Conservation (phyloP, 345 rosid species). For the Populus deltoides region DNA sequence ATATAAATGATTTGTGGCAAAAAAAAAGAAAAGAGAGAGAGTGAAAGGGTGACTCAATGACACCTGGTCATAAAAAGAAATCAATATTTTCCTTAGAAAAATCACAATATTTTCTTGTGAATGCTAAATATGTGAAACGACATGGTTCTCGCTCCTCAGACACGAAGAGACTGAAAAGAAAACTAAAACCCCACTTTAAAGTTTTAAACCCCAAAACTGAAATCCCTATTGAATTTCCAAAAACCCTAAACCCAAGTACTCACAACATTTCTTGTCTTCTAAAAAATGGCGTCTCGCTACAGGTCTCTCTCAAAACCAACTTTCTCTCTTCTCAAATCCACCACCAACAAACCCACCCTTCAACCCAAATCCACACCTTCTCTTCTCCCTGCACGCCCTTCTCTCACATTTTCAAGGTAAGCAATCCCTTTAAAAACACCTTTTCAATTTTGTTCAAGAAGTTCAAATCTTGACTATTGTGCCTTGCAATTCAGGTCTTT, state of each 20-base stretch:
- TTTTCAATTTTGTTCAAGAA: not conserved
- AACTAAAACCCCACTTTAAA: conserved; percentile 17
- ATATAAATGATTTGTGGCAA: too few relatives aligned
- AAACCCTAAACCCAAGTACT: conserved; percentile 21
- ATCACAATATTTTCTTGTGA: not conserved
- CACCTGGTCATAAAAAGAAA: too few relatives aligned
- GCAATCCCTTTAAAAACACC: not conserved
- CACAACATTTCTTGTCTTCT: not conserved
- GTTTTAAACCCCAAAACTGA: not conserved
- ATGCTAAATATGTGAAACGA: not conserved
- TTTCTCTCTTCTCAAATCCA: conserved; percentile 48
- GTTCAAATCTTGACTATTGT: not conserved
- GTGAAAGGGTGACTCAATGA: too few relatives aligned
- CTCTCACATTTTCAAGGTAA: conserved; percentile 51
- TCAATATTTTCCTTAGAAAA: too few relatives aligned
- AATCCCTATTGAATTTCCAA: not conserved
- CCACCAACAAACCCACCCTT: conserved; percentile 48
- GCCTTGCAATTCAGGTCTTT: not conserved
- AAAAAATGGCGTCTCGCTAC: conserved; percentile 67
- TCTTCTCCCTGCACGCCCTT: conserved; percentile 37
- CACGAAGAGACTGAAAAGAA: not conserved
- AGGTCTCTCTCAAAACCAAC: conserved; percentile 66
- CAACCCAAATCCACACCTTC: conserved; percentile 43
- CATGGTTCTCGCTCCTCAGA: not conserved
- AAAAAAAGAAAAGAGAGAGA: too few relatives aligned